Percentiles rank a stretch among this genome's conserved stretches.
These are phyloP conservation scores for Penicillium brevicompactum DNA, from an alignment of 2,329 filamentous ascomycete species.

Conservation along the genomic window DNA sequence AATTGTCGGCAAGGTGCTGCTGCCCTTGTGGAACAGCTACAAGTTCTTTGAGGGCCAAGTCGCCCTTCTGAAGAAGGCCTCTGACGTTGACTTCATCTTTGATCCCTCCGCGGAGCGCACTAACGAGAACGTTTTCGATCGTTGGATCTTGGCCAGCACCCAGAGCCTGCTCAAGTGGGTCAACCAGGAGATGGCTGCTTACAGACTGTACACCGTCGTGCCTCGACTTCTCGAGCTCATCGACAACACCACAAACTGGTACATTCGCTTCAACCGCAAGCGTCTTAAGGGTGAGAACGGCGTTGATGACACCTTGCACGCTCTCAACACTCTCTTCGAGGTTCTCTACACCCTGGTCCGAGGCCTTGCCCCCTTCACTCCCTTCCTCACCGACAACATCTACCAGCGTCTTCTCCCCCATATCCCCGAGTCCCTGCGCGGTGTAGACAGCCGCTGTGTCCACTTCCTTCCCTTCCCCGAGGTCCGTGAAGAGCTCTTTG, in stretches of 20 bases:
- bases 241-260: constrained; percentile 98
- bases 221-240: constrained; percentile 80
- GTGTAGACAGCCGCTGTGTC: constrained; percentile 77
- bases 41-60: constrained; percentile 95
- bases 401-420: constrained; percentile 80
- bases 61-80: constrained; percentile 80
- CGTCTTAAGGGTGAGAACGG: constrained; percentile 89
- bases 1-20: constrained; percentile 85
- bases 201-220: constrained; percentile 87
- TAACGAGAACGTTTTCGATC: constrained; percentile 92
- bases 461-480: constrained; percentile 92
- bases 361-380: constrained; percentile 89
- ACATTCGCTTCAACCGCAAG: constrained; percentile 91
- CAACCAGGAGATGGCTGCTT: constrained; percentile 83
- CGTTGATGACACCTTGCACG: constrained; percentile 81
- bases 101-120: constrained; percentile 72
- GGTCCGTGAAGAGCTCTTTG: constrained; percentile 84
- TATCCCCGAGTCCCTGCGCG: constrained; percentile 71
- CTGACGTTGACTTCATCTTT: constrained; percentile 74
- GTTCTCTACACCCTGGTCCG: constrained; percentile 87
- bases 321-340: constrained; percentile 91
- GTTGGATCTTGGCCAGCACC: constrained; percentile 90
- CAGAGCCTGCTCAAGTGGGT: constrained; percentile 91
- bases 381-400: constrained; percentile 93
- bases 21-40: constrained; percentile 95